A percentile compares a stretch with the other conserved stretches of the same genome.
Conservation (phyloP, 169 alveolate genomes). For the Plasmodium yoelii region DNA sequence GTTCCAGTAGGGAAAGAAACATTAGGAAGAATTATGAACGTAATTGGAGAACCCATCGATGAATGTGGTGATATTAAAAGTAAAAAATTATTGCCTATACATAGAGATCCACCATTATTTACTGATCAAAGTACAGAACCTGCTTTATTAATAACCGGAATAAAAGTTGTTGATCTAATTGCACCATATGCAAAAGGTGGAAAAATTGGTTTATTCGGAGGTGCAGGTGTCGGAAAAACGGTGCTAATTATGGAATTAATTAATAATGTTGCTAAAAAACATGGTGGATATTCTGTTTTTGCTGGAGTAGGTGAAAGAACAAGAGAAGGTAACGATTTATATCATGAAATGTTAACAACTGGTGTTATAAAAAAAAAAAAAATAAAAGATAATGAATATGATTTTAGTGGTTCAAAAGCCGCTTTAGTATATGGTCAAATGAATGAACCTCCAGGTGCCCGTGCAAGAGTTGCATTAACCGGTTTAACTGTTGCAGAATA, state of each 20-base stretch:
- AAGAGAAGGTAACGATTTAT: slow-evolving; percentile 98
- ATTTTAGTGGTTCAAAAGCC: slow-evolving; percentile 95
- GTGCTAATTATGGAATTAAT: slow-evolving; percentile 98
- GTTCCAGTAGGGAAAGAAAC: slow-evolving; percentile 93
- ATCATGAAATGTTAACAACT: slow-evolving; percentile 96
- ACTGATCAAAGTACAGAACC: slow-evolving; percentile 95
- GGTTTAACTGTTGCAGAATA: slow-evolving; percentile 98
- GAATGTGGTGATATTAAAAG: slow-evolving; percentile 96
- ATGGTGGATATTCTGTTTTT: slow-evolving; percentile 98
- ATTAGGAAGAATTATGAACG: slow-evolving; percentile 97
- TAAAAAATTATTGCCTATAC: slow-evolving; percentile 91
- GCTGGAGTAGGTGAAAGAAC: slow-evolving; percentile 99
- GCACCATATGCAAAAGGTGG: slow-evolving; percentile 99
- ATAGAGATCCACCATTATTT: slow-evolving; percentile 97
- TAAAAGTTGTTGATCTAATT: slow-evolving; percentile 96
- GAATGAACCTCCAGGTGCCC: slow-evolving; percentile 99
- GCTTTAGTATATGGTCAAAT: slow-evolving; percentile 98
- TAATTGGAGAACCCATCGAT: slow-evolving; percentile 98
- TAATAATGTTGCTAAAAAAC: slow-evolving; percentile 97
- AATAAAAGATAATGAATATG: slow-evolving; percentile 84
- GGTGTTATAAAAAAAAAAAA: slow-evolving; percentile 86
- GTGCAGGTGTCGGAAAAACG: slow-evolving; percentile 99
- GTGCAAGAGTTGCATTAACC: slow-evolving; percentile 98
- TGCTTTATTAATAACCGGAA: slow-evolving; percentile 94
- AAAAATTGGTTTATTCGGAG: slow-evolving; percentile 98